Evolutionary conservation across 805 yeast species (phyloP).

Genomic region (Candida mattraensis): DNA sequence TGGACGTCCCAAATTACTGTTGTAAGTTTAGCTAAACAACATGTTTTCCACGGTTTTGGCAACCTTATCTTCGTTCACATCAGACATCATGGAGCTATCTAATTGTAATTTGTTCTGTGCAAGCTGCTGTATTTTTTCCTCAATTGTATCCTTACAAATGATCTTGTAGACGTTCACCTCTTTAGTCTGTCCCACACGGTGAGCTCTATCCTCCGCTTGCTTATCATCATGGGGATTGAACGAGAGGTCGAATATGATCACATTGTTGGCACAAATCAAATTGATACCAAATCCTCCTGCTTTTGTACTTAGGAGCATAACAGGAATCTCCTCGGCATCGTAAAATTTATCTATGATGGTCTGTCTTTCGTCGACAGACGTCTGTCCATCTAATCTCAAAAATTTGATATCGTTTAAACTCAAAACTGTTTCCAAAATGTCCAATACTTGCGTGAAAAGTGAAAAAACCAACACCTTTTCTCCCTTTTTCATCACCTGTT

Average conservation of each 20-base stretch:
- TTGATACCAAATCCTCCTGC: slow-evolving; percentile 99
- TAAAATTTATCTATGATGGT: slow-evolving; percentile 86
- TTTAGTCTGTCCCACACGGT: slow-evolving; percentile 90
- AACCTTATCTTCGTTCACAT: slow-evolving; percentile 50
- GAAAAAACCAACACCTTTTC: slow-evolving; percentile 82
- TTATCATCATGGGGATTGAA: slow-evolving; percentile 98
- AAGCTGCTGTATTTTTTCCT: slow-evolving; percentile 80
- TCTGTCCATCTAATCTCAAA: slow-evolving; percentile 87
- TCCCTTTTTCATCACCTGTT: slow-evolving; percentile 51
- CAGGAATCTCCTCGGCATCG: slow-evolving; percentile 77
- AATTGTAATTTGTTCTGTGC: slow-evolving; percentile 90
- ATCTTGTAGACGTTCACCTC: slow-evolving; percentile 72
- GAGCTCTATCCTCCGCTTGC: slow-evolving; percentile 99
- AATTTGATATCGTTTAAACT: slow-evolving; percentile 65
- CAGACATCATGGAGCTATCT: slow-evolving; percentile 60
- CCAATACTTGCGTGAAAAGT: slow-evolving; percentile 88
- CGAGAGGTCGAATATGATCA: slow-evolving; percentile 87
- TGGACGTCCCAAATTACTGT: no score
- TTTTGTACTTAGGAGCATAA: slow-evolving; percentile 86
- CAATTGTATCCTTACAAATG: slow-evolving; percentile 74
- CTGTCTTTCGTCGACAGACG: slow-evolving; percentile 91
- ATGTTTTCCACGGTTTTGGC: slow-evolving; percentile 51
- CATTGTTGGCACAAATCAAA: slow-evolving; percentile 91
- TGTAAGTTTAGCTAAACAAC: slow-evolving; percentile 38
- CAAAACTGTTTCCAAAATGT: slow-evolving; percentile 77